These are phyloP conservation scores for Liriodendron chinense DNA, from an alignment of 164 flowering plant species.

Conservation along the genomic window DNA sequence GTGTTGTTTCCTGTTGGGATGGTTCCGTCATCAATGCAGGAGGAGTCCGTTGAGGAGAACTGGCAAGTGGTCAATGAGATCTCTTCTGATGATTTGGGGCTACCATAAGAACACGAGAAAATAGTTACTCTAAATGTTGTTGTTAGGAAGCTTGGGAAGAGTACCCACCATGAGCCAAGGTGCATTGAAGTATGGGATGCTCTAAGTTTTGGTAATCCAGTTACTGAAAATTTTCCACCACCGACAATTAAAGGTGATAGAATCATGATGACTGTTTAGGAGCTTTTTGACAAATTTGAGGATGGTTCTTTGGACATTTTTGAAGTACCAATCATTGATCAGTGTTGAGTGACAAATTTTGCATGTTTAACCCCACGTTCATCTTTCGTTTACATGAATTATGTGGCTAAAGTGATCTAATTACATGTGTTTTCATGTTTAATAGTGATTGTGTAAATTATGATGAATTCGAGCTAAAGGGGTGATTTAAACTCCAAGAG, in stretches of 20 bases:
- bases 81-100: conserved; percentile 25
- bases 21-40: conserved; percentile 10
- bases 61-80: conserved; percentile 30
- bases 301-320: conserved; percentile 23
- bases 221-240: conserved; percentile 13
- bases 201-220: conserved; percentile 3
- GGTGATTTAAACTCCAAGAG: no score
- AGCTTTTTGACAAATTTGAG: conserved; percentile 10
- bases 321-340: conserved; percentile 12
- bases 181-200: conserved; percentile 5
- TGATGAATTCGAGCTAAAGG: no score
- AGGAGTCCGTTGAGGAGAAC: conserved; percentile 20
- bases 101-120: conserved; percentile 20
- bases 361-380: no score
- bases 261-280: conserved; percentile 10
- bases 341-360: no score
- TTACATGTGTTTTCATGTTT: no score
- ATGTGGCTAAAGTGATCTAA: no score
- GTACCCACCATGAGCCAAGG: conserved; percentile 16
- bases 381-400: no score
- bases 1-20: conserved; percentile 9
- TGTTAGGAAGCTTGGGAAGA: conserved; percentile 18
- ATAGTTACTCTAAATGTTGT: conserved; percentile 14
- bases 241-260: conserved; percentile 17
- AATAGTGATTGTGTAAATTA: no score